Base-by-base conservation (phyloP, 495 filamentous ascomycete genomes). In the Xylaria flabelliformis region DNA sequence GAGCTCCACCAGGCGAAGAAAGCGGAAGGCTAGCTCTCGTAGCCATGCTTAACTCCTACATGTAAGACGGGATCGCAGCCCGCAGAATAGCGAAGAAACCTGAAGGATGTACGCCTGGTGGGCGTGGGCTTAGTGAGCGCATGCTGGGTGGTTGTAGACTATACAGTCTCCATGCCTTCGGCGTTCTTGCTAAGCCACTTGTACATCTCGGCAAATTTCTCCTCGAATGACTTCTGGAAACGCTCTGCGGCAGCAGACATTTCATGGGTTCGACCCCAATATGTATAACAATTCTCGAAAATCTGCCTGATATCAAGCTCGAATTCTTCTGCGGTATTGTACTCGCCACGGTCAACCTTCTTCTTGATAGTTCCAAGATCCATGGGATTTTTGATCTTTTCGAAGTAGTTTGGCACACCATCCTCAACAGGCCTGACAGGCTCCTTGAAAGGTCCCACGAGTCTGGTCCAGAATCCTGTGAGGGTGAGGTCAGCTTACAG, bases 401-500 rank as follows among this genome's bases (percentile, higher is more conserved):
- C 77, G n/a, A 83, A 67, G 71, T 87, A 87, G 70, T 86, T 83
- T 13, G 83, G 83, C 24, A 86, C 83, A 10, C 80, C 83, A 69
- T 87, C 84, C 50, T 79, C 71, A 10, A 74, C 73, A 4, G 84
- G 84, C 64, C 81, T 77, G 9, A 87, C 85, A 34, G 84, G 84
- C 24, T 85, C 80, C 13, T 81, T 82, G 74, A 87, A 88, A 10
- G 84, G 84, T 0, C 85, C 84, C 9, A 88, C 85, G 3, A 87
- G 81, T 9, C 87, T 85, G n/a, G 87, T 88, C 87, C 87, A 88
- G 76, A 85, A 88, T 21, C 86, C 85, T 86, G 69, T 51, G 39
- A 7, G 58, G 17, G 42, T 66, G 19, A 34, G 29, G 67, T 34
- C 32, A 72, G 73, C 44, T 51, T 72, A 42, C 24, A 46, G 17